A percentile compares a stretch with the other conserved stretches of the same genome.
phyloP scores from a whole-genome alignment of 2,329 filamentous ascomycete genomes.

The Beauveria bassiana region DNA sequence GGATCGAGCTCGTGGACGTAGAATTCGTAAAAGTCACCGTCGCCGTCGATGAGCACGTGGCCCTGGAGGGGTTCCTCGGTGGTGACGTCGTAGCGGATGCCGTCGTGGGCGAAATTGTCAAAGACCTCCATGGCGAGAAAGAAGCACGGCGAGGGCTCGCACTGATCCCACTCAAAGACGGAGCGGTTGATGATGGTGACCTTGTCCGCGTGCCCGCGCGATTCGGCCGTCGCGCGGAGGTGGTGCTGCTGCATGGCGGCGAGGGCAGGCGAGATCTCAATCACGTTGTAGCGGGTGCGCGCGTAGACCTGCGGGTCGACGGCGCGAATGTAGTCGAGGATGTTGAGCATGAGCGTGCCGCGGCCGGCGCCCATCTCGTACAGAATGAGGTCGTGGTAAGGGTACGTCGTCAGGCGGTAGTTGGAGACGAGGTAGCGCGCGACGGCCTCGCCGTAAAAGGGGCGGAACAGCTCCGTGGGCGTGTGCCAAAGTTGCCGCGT shows the following conservation, averaged over 20 bases:
- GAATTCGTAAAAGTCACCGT: slow-evolving; percentile 92
- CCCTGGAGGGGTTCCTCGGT: slow-evolving; percentile 83
- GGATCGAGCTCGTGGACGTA: slow-evolving; percentile 77
- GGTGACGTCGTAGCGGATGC: slow-evolving; percentile 77
- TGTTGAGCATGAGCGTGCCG: slow-evolving; percentile 96
- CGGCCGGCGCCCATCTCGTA: slow-evolving; percentile 99
- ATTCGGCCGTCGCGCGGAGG: slow-evolving; percentile 56
- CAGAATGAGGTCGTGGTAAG: slow-evolving; percentile 93
- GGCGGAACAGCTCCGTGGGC: slow-evolving; percentile 91
- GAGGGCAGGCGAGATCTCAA: slow-evolving; percentile 83
- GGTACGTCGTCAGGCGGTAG: slow-evolving; percentile 89
- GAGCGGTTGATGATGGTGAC: slow-evolving; percentile 93
- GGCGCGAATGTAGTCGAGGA: slow-evolving; percentile 90
- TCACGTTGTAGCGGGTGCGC: slow-evolving; percentile 87
- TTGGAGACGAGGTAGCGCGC: slow-evolving; percentile 94
- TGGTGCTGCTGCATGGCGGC: slow-evolving; percentile 70
- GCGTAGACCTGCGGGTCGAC: slow-evolving; percentile 87
- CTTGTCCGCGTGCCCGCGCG: slow-evolving; percentile 69
- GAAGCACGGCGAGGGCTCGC: slow-evolving; percentile 89
- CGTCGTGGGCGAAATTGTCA: slow-evolving; percentile 96
- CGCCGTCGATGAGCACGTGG: slow-evolving; percentile 73
- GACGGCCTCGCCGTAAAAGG: slow-evolving; percentile 94
- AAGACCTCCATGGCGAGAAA: slow-evolving; percentile 98
- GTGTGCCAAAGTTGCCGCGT: slow-evolving; percentile 96
- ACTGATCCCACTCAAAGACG: slow-evolving; percentile 87